Conservation (phyloP, 202 grass and related monocot species). For the Schoenoplectus tabernaemontani region DNA sequence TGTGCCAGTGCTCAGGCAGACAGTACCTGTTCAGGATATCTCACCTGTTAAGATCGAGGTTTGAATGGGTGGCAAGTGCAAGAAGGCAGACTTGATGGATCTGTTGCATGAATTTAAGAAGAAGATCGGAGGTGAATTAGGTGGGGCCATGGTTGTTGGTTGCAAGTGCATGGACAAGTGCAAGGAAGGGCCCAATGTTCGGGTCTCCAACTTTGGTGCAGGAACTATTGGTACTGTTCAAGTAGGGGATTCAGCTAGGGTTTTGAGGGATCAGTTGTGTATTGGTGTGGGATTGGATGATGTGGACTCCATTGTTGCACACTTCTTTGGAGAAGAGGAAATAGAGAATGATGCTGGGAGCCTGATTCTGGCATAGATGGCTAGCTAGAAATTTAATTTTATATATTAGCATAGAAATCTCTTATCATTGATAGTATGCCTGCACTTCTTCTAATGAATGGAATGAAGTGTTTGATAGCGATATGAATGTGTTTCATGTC, state of each 20-base stretch:
- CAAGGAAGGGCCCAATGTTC: slow-evolving; percentile 49
- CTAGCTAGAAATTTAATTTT: neutral
- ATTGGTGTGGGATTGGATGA: slow-evolving; percentile 61
- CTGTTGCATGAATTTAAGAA: slow-evolving; percentile 58
- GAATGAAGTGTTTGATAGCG: neutral
- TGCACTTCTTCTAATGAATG: neutral
- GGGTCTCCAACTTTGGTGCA: neutral
- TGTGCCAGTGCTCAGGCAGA: neutral
- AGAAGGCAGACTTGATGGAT: slow-evolving; percentile 37
- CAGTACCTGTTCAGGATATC: neutral
- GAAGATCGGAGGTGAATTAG: slow-evolving; percentile 21
- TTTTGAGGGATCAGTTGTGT: slow-evolving; percentile 30
- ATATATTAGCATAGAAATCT: neutral
- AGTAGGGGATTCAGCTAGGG: neutral
- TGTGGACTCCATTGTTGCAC: slow-evolving; percentile 53
- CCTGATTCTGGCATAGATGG: neutral
- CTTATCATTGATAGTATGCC: neutral
- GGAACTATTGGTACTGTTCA: neutral
- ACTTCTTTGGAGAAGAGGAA: slow-evolving; percentile 15
- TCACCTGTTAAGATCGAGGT: slow-evolving; percentile 50
- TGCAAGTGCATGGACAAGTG: slow-evolving; percentile 95
- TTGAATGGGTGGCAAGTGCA: slow-evolving; percentile 90
- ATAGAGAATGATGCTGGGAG: neutral
- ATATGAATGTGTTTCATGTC: neutral
- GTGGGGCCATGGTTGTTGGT: neutral